Evolutionary conservation across 2,329 filamentous ascomycete species (phyloP), one percentile per base, ranked within the genome.

Genomic region (Sclerotinia trifoliorum): DNA sequence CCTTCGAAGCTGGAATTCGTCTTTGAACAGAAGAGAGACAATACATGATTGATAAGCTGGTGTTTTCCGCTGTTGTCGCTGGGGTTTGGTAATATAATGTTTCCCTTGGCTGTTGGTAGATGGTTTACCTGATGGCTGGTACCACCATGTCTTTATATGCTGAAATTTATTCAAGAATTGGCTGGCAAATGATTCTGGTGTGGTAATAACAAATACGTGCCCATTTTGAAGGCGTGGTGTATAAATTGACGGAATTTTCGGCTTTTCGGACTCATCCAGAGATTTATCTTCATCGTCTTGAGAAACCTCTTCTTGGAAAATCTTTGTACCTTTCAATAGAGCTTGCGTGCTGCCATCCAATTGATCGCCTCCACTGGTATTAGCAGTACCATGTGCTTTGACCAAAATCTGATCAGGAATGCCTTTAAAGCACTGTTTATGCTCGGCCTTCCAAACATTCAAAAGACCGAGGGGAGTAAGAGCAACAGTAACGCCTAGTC

Each of bases 1-100:
- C 42, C 42, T 62, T 32, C 58, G 26, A 26, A 62, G 24, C 21
- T 62, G 44, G 26, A 62, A 62, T 49, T 62, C 58, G 26, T 62
- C 42, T 44, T 44, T 39, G 58, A 62, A 49, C 8, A 62, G 4
- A 19, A 62, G 21, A 32, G 39, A 39, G 26, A 62, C 42, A 29
- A 46, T 49, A 21, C 11, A 39, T 44, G 13, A 32, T 15, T 48
- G 21, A 44, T 48, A 62, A n/a, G 17, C 3, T 46, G 17, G 11
- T 32, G 42, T 62, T 49, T 62, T 5, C 17, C 17, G 52, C 2
- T 11, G 24, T 39, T n/a, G 13, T 44, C 11, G 24, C 29, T 48
- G 21, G 13, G 42, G 42, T 44, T 32, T 32, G n/a, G 42, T 44
- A 17, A 35, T 48, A 44, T 32, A 32, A 5, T 13, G 5, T 51